Evolutionary conservation across 2,329 filamentous ascomycete genomes (phyloP).

Genomic region (Chrysoporthe puriensis): DNA sequence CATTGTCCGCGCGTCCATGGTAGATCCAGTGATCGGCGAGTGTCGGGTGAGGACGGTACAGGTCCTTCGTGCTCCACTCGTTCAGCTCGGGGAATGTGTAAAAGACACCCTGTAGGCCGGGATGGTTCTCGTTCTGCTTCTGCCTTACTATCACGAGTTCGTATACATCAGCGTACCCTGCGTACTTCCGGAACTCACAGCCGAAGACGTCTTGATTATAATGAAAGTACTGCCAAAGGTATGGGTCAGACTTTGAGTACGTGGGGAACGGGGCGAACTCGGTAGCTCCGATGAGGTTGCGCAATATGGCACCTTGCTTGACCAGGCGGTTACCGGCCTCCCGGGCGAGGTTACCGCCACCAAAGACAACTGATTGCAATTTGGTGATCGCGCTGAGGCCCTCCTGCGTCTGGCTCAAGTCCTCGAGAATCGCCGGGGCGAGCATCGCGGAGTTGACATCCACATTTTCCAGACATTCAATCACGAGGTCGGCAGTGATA

Average conservation of each 20-base stretch:
- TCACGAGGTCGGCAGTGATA: constrained; percentile 39
- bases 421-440: constrained; percentile 48
- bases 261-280: constrained; percentile 39
- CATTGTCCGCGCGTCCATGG: constrained; percentile 37
- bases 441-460: constrained; percentile 37
- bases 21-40: constrained; percentile 32
- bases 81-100: constrained; percentile 37
- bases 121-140: constrained; percentile 38
- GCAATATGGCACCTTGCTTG: constrained; percentile 39
- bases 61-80: constrained; percentile 40
- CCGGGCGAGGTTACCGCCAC: constrained; percentile 42
- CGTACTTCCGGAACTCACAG: constrained; percentile 43
- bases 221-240: constrained; percentile 49
- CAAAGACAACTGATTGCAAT: constrained; percentile 36
- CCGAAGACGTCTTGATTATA: constrained; percentile 47
- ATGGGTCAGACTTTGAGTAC: constrained; percentile 38
- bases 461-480: constrained; percentile 38
- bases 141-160: constrained; percentile 46
- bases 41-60: constrained; percentile 37
- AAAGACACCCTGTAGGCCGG: constrained; percentile 36
- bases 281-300: constrained; percentile 46
- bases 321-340: constrained; percentile 45
- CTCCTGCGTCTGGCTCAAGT: constrained; percentile 42
- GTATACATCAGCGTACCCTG: constrained; percentile 40
- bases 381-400: constrained; percentile 38